Evolutionary conservation across 2,329 filamentous ascomycete genomes (phyloP), one percentile per base, ranked within the genome.

Genomic region (Aaosphaeria arxii): DNA sequence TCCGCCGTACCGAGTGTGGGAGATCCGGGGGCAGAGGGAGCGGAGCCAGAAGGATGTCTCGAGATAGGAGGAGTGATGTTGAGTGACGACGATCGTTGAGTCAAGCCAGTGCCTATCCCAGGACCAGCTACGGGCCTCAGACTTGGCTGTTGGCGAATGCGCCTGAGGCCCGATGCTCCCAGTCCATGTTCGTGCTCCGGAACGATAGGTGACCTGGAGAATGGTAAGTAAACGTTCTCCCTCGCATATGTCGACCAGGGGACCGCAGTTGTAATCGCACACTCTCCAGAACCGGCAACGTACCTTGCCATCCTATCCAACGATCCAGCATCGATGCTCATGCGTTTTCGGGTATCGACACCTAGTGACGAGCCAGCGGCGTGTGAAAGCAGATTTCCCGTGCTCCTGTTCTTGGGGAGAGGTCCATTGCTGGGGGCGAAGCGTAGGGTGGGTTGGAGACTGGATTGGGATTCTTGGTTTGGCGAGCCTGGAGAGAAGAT

Each of bases 71-170:
- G 74, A 53, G 86, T 83, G 49, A 86, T 78, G 58, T 81, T 85
- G 72, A 91, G 81, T 24, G 90, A 91, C 47, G 84, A 77, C 32
- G 88, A 86, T 50, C 86, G 81, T 70, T 64, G 79, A 31, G 45
- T 49, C 17, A 52, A 29, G 41, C 43, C 47, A 33, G 43, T 40
- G 32, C 44, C 43, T 4, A 44, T 43, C 4, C 33, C 41, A 36
- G 56, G 81, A 69, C 70, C 86, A 78, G 45, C 80, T 24, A 24
- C 3, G 17, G 17, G 17, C 77, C 68, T 86, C 80, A 48, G 82
- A 76, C 83, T 80, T 51, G 87, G 87, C 63, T 91, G 86, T 71
- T 96, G 92, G 69, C 94, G 88, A 70, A 99, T 99, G 63, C 94
- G 88, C 67, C 91, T 87, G 64, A 99, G 81, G 57, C 94, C 91